Base-by-base conservation (phyloP, 495 filamentous ascomycete genomes). In the Penicillium simplicissimum region DNA sequence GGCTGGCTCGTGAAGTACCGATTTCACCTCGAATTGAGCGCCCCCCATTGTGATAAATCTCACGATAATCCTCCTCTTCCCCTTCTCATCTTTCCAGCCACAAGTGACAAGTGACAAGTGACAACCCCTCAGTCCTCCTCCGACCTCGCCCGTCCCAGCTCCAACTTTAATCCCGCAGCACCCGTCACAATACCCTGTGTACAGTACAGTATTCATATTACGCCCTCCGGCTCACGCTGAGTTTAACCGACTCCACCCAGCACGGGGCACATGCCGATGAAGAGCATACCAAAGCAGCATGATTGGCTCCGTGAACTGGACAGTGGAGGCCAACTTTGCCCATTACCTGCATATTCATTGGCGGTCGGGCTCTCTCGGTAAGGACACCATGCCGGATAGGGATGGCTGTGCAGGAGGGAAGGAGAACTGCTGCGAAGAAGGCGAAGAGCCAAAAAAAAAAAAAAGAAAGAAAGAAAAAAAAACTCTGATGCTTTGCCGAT, bases 231-330 rank as follows among this genome's bases (percentile, higher is more conserved):
- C 60, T 62, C 63, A 52, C 28, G 23, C 34, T 54, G 21, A 49
- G 55, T 64, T 67, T 60, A 67, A 61, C 58, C 58, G 59, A 60
- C 62, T 57, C 62, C 62, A 54, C 48, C 58, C 23, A 33, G 53
- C 34, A 55, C 56, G 61, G 61, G 57, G 58, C 67, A 69, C 67
- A 67, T 66, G 66, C 66, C 66, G 61, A 65, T 63, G 60, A 63
- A 66, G 38, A 67, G 56, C 66, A 66, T 59, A 56, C 53, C 52
- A 71, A 71, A 71, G 69, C 60, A 71, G 57, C 54, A 33, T 71
- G 63, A 69, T 71, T 69, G 68, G 67, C 19, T 17, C 15, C 28
- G 4, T 11, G 9, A 33, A 33, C 37, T 15, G n/a, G 5, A 14
- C 40, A 35, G 60, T 61, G 61, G 65, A 62, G 38, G 35, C 35